Evolutionary conservation across 148 eudicot species (phyloP).

Genomic region (Polygonum maritimum): DNA sequence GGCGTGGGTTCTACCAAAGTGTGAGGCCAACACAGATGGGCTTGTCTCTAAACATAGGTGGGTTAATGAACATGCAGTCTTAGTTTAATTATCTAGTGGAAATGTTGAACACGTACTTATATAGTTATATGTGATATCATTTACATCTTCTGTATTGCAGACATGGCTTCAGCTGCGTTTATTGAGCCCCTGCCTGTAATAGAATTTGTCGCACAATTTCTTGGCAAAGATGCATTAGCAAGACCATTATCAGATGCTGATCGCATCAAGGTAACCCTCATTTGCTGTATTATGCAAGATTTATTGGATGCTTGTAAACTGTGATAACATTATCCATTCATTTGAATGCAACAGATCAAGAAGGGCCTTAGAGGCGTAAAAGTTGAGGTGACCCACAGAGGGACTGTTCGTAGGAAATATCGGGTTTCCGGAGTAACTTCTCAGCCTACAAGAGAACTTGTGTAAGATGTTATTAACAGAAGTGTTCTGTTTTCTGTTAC

Average conservation of each 20-base stretch:
- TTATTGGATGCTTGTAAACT: background rate
- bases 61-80: background rate
- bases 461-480: conserved; percentile 26
- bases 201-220: conserved; percentile 53
- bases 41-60: conserved; percentile 62
- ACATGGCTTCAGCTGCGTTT: conserved; percentile 68
- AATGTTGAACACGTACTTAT: background rate
- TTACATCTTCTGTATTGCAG: conserved; percentile 16
- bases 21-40: conserved; percentile 79
- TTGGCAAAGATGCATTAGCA: conserved; percentile 55
- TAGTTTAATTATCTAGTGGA: background rate
- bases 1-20: conserved; percentile 78
- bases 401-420: conserved; percentile 55
- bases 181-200: conserved; percentile 62
- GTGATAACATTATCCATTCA: background rate
- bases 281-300: background rate
- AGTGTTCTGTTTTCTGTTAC: background rate
- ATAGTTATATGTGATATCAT: background rate
- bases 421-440: conserved; percentile 65
- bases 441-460: conserved; percentile 67
- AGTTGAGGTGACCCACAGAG: conserved; percentile 71
- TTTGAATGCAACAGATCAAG: conserved; percentile 33
- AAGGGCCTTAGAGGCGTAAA: conserved; percentile 68
- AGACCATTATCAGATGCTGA: conserved; percentile 58
- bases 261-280: conserved; percentile 47